phyloP scores from a whole-genome alignment of 306 rosid species.

The Fragaria ananassa region DNA sequence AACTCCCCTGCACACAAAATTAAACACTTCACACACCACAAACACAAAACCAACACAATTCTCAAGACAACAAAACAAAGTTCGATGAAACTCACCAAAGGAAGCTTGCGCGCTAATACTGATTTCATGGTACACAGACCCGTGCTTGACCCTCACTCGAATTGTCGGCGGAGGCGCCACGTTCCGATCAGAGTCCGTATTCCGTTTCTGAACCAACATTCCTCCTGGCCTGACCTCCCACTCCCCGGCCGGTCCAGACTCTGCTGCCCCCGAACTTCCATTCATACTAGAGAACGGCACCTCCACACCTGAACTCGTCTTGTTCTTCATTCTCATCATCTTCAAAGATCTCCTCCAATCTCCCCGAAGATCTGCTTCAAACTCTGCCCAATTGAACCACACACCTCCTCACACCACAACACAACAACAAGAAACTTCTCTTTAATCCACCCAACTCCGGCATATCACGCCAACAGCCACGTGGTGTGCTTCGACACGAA shows the following conservation, averaged over 20 bases:
- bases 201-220: slow-evolving; percentile 89
- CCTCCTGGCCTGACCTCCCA: slow-evolving; percentile 99
- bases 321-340: slow-evolving; percentile 83
- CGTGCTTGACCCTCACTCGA: slow-evolving; percentile 75
- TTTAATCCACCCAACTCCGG: slow-evolving; percentile 41
- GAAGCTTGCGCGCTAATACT: slow-evolving; percentile 75
- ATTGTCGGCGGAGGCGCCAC: slow-evolving; percentile 59
- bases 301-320: slow-evolving; percentile 44
- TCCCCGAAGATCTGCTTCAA: slow-evolving; percentile 41
- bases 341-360: neutral
- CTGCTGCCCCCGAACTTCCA: slow-evolving; percentile 41
- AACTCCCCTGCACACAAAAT: slow-evolving; percentile 56
- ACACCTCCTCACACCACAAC: neutral
- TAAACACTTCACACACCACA: slow-evolving; percentile 2
- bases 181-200: slow-evolving; percentile 55
- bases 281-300: slow-evolving; percentile 30
- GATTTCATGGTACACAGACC: slow-evolving; percentile 77
- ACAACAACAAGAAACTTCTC: slow-evolving; percentile 23
- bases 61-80: neutral
- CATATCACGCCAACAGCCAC: slow-evolving; percentile 42
- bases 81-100: slow-evolving; percentile 50
- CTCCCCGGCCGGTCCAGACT: slow-evolving; percentile 44
- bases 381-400: slow-evolving; percentile 38
- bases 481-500: slow-evolving; percentile 15
- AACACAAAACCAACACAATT: neutral